Evolutionary conservation across 2,329 filamentous ascomycete species (phyloP).

Genomic region (Xylaria sp.): DNA sequence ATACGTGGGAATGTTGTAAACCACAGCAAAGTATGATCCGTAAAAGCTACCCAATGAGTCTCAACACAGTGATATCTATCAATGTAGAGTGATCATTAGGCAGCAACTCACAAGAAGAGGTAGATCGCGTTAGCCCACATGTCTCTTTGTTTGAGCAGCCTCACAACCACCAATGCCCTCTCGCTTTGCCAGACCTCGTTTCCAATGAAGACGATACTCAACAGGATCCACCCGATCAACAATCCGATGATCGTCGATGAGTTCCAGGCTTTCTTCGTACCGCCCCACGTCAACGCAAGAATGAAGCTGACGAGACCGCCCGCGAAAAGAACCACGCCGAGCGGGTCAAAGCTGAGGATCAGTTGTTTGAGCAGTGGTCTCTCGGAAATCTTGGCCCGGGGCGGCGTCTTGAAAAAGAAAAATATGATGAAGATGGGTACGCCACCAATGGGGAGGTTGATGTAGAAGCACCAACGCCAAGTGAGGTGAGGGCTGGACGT

Average conservation of each 20-base stretch:
- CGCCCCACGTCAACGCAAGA: slow-evolving; percentile 48
- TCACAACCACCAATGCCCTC: slow-evolving; percentile 53
- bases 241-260: slow-evolving; percentile 51
- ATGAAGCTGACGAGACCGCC: slow-evolving; percentile 44
- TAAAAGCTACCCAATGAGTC: slow-evolving; percentile 20
- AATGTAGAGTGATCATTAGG: slow-evolving; percentile 25
- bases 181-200: slow-evolving; percentile 52
- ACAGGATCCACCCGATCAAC: slow-evolving; percentile 52
- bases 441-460: slow-evolving; percentile 51
- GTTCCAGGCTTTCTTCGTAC: slow-evolving; percentile 45
- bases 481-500: slow-evolving; percentile 43
- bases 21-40: slow-evolving; percentile 37
- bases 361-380: slow-evolving; percentile 35
- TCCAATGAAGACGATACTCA: slow-evolving; percentile 55
- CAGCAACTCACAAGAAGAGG: slow-evolving; percentile 34
- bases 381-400: slow-evolving; percentile 11
- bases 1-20: slow-evolving; percentile 61
- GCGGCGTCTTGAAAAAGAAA: slow-evolving; percentile 46
- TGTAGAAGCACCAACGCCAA: slow-evolving; percentile 53
- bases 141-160: slow-evolving; percentile 53
- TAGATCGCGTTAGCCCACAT: slow-evolving; percentile 43
- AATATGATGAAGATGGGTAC: slow-evolving; percentile 43
- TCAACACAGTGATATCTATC: neutral
- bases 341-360: slow-evolving; percentile 42
- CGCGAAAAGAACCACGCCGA: slow-evolving; percentile 42